Base-by-base conservation (phyloP, 2,329 filamentous ascomycete species). In the Alternaria rosae region DNA sequence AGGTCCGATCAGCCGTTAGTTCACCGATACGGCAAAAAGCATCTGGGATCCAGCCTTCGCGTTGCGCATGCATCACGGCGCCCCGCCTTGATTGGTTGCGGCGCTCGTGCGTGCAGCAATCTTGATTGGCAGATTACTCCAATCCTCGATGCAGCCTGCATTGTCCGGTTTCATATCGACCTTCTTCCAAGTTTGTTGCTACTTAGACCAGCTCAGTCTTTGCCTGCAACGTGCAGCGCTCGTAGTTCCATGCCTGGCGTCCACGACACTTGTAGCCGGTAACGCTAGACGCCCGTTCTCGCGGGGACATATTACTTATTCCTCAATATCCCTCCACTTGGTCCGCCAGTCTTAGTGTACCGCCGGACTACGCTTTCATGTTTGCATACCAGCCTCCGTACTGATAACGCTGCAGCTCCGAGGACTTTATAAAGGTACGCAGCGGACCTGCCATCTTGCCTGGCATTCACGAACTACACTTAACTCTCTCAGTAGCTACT, bases 121-220 rank as follows among this genome's bases (percentile, higher is more conserved):
- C n/a, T 44, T 76, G 66, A 78, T 78, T 78, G 70, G 76, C 59
- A 51, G 55, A 43, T 60, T 62, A 54, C 55, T 55, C 61, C 60
- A 64, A 59, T 64, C 62, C 54, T 63, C 68, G 62, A 70, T 66
- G 67, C 57, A 57, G 50, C 45, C 62, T 51, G 59, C 63, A 59
- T 54, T 50, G 57, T 59, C 69, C 62, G 67, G 75, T 77, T 78
- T 77, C 75, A 76, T 56, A 61, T 70, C 64, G 60, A 58, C 62
- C 59, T 65, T 69, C 66, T 76, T 78, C 75, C 75, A 76, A 68
- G 75, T 78, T 77, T 77, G 72, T 73, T 77, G 61, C 15, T 73
- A 71, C 68, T 42, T 68, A 21, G 65, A 62, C 25, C 30, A 65
- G 66, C 65, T 53, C 57, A 62, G 56, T 70, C 64, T 45, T 61